Base-by-base conservation (phyloP, 176 grass and related monocot species). In the Puccinellia tenuiflora region DNA sequence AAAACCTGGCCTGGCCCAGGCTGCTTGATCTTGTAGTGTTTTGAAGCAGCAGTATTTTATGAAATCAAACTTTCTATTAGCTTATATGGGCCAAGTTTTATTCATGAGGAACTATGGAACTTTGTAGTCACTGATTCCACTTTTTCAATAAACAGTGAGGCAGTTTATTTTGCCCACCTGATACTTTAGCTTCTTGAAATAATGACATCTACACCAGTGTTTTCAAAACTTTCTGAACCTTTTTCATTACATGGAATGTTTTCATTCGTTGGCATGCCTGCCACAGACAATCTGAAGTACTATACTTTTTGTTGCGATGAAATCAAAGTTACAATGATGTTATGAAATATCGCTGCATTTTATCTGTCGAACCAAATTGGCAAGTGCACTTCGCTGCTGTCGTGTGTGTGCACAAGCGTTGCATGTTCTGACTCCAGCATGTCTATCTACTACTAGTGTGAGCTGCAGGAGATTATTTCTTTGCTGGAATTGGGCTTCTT, bases 81-180 rank as follows among this genome's bases (percentile, higher is more conserved):
- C 31, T 78, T 39, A 40, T 26, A 40, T 72, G 28, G 34, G 5
- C 68, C 40, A 57, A 72, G 15, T 14, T 85, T 56, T 57, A 48
- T 66, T 81, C 35, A 75, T 47, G 24, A 24, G 30, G 45, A 20
- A 69, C 79, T 79, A 68, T 75, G 79, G 65, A 89, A 94, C 87
- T 89, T 85, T 94, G 82, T 76, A 81, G 69, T 25, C 52, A 69
- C 45, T 82, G 86, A 42, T 81, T 25, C 42, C 74, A 35, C 2
- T 56, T 46, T 35, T 56, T 87, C 10, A 81, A 75, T 68, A 81
- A 76, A 56, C 37, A 55, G 69, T 22, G 48, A 33, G 3, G 7
- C 24, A 33, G 20, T 9, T 31, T 52, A 7, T 39, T 67, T 31
- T 65, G 31, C 45, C 39, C 47, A 42, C 63, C 12, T 12, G 61